Evolutionary conservation across 208 protist species (phyloP).

Genomic region (Phytomonas francai): DNA sequence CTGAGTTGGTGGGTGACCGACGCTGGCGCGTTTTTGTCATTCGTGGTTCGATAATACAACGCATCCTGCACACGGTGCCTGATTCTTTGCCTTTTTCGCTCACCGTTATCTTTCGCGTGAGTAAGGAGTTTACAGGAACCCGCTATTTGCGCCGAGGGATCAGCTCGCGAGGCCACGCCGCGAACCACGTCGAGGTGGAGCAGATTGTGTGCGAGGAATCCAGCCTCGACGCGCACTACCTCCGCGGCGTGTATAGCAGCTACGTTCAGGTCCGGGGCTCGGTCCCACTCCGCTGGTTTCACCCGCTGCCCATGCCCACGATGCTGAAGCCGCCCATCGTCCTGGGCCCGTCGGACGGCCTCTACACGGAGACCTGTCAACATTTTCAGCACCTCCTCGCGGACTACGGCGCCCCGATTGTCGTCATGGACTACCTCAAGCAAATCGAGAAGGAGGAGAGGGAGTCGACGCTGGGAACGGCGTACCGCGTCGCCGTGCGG

Average conservation of each 20-base stretch:
- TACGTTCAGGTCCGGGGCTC: conserved; percentile 85
- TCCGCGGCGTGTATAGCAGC: conserved; percentile 13
- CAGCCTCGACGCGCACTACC: background rate
- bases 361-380: conserved; percentile 48
- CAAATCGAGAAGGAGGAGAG: conserved; percentile 78
- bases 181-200: conserved; percentile 87
- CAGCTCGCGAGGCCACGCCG: conserved; percentile 67
- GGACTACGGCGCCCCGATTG: conserved; percentile 87
- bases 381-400: conserved; percentile 91
- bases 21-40: conserved; percentile 26
- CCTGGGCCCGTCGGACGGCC: conserved; percentile 25
- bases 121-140: conserved; percentile 88
- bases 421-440: conserved; percentile 91
- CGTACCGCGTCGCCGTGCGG: conserved; percentile 59
- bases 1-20: conserved; percentile 2
- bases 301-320: conserved; percentile 34
- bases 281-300: conserved; percentile 81
- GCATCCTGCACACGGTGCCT: conserved; percentile 4
- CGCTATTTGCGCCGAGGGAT: conserved; percentile 94
- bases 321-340: conserved; percentile 87
- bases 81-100: conserved; percentile 19
- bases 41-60: conserved; percentile 31
- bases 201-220: conserved; percentile 78
- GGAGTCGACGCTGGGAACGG: conserved; percentile 66
- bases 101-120: conserved; percentile 90